Evolutionary conservation across 805 yeast species (phyloP), one percentile per base, ranked within the genome.

Genomic region (Yamadazyma kitorensis): DNA sequence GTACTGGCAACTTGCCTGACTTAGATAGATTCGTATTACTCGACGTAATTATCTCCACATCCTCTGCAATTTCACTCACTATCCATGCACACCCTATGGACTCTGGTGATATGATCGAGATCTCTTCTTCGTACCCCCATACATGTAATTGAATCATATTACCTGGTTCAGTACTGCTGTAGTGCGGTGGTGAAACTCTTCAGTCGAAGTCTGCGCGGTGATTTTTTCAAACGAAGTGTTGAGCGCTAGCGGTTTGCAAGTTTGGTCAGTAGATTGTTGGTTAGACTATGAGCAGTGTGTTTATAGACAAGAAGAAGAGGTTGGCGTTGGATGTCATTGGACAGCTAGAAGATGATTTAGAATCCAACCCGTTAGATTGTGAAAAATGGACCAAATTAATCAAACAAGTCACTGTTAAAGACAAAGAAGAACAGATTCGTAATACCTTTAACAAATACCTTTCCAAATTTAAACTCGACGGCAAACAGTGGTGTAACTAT

Each of bases 401-500:
- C 22, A 66, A 70, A 14, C 76, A 70, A 36, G 68, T 61, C 7
- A 40, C 61, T 24, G 54, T 62, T 13, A 72, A 76, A 43, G 86
- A 78, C 37, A 73, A 76, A 39, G 72, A 69, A 31, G 86, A 77
- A 17, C 76, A 74, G 33, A 78, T 83, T 2, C 60, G 82, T 23
- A 61, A 66, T 6, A 67, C 71, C 0, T 87, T 73, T 54, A 82
- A 80, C 34, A 60, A 72, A 14, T 78, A 83, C 47, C 70, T 89
- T 28, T 55, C 55, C 13, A 64, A 74, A 6, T 89, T 86, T 64
- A 86, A 86, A 17, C 74, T 71, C 35, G 78, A 81, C 45, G 57
- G 64, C 14, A 47, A 55, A 24, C 72, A 79, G n/a, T 91, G 96
- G 96, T 68, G 78, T 21, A 69, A 64, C 25, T 88, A 86, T 56